Evolutionary conservation across 108 stramenopile genomes (phyloP).

Genomic region (Cyclotella cryptica): DNA sequence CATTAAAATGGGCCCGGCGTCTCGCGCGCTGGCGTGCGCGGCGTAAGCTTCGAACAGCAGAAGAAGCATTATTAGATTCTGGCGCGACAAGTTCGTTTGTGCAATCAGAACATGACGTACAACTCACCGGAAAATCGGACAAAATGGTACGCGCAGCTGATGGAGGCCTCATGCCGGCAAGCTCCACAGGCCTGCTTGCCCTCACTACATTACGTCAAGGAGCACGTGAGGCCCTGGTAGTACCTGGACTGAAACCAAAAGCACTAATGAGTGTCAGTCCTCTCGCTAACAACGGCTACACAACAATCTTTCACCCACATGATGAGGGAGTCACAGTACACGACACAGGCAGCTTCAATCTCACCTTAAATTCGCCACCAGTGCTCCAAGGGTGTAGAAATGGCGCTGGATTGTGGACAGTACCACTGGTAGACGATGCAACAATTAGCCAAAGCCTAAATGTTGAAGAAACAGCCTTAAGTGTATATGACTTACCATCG

Average conservation of each 20-base stretch:
- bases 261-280: constrained; percentile 5
- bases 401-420: background rate
- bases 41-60: background rate
- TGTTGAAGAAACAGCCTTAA: background rate
- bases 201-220: background rate
- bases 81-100: constrained; percentile 7
- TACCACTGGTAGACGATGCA: constrained; percentile 2
- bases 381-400: constrained; percentile 2
- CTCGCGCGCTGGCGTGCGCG: background rate
- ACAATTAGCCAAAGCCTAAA: constrained; percentile 12
- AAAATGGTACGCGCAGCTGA: constrained; percentile 1
- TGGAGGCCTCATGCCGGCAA: constrained; percentile 2
- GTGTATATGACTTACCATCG: constrained; percentile 8
- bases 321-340: background rate
- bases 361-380: constrained; percentile 9
- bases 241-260: constrained; percentile 12
- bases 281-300: constrained; percentile 5
- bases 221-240: constrained; percentile 13
- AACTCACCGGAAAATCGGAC: constrained; percentile 10
- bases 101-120: background rate
- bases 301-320: background rate
- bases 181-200: background rate
- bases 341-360: constrained; percentile 3
- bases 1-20: background rate
- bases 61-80: constrained; percentile 25